Conservation (phyloP, 164 flowering plant species). For the Amborella trichopoda region DNA sequence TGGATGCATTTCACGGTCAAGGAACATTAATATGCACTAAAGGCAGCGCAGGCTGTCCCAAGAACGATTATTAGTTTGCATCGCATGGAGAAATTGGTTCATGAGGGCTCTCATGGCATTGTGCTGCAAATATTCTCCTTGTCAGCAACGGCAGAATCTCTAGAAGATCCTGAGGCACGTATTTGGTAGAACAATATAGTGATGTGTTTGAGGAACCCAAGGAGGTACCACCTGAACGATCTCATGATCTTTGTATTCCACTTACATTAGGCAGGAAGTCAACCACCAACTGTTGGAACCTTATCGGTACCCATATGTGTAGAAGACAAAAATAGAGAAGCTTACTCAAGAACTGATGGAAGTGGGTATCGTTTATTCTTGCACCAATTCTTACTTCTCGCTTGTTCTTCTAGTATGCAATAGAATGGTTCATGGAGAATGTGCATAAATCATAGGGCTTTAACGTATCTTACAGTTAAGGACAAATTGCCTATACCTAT, state of each 20-base stretch:
- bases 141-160: background rate
- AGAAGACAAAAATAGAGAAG: background rate
- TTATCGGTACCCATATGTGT: background rate
- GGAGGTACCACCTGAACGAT: background rate
- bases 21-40: no score
- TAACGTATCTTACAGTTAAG: background rate
- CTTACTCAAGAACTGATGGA: background rate
- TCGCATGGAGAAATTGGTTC: background rate
- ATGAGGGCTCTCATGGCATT: background rate
- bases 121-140: background rate
- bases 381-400: background rate
- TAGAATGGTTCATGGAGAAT: background rate
- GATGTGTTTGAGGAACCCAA: background rate
- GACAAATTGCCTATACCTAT: conserved; percentile 1
- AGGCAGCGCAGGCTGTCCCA: no score
- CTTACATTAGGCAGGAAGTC: background rate
- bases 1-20: background rate
- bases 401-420: background rate
- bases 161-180: background rate
- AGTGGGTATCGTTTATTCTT: background rate
- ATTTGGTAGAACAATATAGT: background rate
- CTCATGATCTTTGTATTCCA: background rate
- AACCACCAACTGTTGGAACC: background rate
- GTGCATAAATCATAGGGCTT: background rate
- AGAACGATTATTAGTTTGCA: background rate